Conservation (phyloP, 768 basidiomycete species). For the Pholiota microspora region DNA sequence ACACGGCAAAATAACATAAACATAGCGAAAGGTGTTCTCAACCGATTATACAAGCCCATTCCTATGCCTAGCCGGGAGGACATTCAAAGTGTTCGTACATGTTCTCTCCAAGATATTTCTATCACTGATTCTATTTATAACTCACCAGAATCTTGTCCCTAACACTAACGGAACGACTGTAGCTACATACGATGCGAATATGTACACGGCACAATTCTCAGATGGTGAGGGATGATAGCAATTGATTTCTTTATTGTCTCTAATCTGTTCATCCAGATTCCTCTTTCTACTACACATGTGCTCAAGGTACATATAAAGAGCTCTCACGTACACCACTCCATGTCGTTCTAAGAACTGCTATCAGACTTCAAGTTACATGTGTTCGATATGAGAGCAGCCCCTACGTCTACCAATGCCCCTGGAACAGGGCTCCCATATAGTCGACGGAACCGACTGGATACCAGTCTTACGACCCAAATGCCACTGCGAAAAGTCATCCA, state of each 20-base stretch:
- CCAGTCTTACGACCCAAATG: conserved; percentile 41
- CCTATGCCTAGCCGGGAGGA: conserved; percentile 48
- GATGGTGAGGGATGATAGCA: conserved; percentile 49
- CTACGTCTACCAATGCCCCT: conserved; percentile 1
- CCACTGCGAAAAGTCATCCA: conserved; percentile 61
- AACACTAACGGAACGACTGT: conserved; percentile 82
- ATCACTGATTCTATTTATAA: conserved; percentile 4
- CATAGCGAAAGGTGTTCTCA: conserved; percentile 46
- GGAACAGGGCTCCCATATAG: conserved; percentile 19
- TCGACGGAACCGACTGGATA: conserved; percentile 21
- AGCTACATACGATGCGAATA: conserved; percentile 65
- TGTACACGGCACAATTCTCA: conserved; percentile 86
- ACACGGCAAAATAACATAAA: conserved; percentile 41
- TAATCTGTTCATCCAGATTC: conserved; percentile 50
- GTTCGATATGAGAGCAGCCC: conserved; percentile 69
- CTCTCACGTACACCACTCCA: not conserved
- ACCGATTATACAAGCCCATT: conserved; percentile 34
- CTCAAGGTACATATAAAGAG: conserved; percentile 55
- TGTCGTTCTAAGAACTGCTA: not conserved
- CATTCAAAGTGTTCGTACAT: conserved; percentile 45
- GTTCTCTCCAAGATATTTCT: not conserved
- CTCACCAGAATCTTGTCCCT: conserved; percentile 63
- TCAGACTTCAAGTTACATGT: conserved; percentile 87
- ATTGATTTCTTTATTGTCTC: not conserved
- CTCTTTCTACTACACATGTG: conserved; percentile 92